Evolutionary conservation across 495 filamentous ascomycete genomes (phyloP), one percentile per base, ranked within the genome.

Genomic region (Aspergillus campestris): DNA sequence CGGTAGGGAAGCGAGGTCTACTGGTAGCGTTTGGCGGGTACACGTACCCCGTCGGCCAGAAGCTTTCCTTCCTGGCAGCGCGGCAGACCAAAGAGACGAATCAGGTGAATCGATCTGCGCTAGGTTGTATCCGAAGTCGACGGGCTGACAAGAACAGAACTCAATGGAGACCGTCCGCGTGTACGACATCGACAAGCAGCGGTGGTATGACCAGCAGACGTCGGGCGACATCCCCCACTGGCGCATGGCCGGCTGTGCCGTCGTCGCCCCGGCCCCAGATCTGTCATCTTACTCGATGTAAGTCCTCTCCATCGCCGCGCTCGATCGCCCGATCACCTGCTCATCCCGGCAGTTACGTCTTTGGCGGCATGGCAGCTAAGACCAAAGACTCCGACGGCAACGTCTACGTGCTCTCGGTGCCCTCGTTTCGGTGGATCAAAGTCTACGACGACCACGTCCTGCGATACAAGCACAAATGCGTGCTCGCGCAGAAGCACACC

Each of bases 211-310:
- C 11, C 45, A 47, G 31, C 45, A 41, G 14, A 47, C 28, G 30
- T 34, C 45, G 12, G 45, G 37, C 8, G 45, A 47, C 29, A 27
- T 47, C 15, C 45, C 45, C 14, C 12, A 31, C 14, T 47, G 37
- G 45, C 37, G 37, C 13, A 47, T 47, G 45, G 31, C 45, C 2
- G 45, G 45, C 31, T 47, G 44, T 18, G 40, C 28, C 12, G 30
- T 40, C 7, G 31, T 40, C 8, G 44, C 30, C 31, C 15, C 45
- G 8, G 45, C 45, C 11, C 37, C 12, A 7, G 37, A 47, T 28
- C 31, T 33, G 12, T 47, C 45, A 41, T 47, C 45, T 9, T 41
- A 28, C 18, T 47, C 37, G 8, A 47, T 47, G 37, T 47, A 47
- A 35, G 45, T 11, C 11, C 9, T 11, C 8, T 7, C 12, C 12